Conservation (phyloP, 352 stramenopile species). For the Globisporangium cylindrosporum region DNA sequence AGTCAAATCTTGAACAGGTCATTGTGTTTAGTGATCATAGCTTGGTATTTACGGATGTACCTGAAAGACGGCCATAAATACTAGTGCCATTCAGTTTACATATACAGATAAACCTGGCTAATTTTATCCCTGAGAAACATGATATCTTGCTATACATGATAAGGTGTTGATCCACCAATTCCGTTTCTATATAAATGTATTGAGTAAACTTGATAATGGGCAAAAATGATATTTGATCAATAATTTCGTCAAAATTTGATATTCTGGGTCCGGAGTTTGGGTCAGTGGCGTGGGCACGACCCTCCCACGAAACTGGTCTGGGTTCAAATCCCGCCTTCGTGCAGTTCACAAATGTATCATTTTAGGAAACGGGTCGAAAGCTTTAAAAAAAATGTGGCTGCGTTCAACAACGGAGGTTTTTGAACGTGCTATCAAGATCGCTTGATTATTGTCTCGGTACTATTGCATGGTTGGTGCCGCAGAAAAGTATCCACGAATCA, state of each 20-base stretch:
- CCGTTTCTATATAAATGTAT: conserved; percentile 5
- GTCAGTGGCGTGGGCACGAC: background rate
- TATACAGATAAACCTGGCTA: conserved; percentile 2
- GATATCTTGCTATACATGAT: conserved; percentile 3
- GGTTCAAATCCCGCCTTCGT: conserved; percentile 6
- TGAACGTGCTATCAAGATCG: background rate
- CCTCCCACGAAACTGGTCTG: conserved; percentile 4
- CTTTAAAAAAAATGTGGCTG: conserved; percentile 1
- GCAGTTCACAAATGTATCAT: conserved; percentile 9
- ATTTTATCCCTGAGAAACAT: conserved; percentile 4
- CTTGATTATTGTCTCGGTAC: background rate
- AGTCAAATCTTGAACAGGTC: too few species aligned
- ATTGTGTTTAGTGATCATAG: too few species aligned
- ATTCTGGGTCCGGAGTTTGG: background rate
- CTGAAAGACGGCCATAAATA: too few species aligned
- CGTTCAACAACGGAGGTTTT: conserved; percentile 4
- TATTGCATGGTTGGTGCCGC: background rate
- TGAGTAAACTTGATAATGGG: conserved; percentile 5
- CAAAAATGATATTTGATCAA: conserved; percentile 6
- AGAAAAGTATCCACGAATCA: background rate
- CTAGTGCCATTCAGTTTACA: too few species aligned
- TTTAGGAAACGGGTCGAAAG: background rate
- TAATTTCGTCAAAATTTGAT: conserved; percentile 2
- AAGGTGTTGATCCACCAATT: background rate
- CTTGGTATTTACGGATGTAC: too few species aligned